These are phyloP conservation scores for Rhodomyrtus psidioides DNA, from an alignment of 441 rosid genomes.

Conservation along the genomic window DNA sequence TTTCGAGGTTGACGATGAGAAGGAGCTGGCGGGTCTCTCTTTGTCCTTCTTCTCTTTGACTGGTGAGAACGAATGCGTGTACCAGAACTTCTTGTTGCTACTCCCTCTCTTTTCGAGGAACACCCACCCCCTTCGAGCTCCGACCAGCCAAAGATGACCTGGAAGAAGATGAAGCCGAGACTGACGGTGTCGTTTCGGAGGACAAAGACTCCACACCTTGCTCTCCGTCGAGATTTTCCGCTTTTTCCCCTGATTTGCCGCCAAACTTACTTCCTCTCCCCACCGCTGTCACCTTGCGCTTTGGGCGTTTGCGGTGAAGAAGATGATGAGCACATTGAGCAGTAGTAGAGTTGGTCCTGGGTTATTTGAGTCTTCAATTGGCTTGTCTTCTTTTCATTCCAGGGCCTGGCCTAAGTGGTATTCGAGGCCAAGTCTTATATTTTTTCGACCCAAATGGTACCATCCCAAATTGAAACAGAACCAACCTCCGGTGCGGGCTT, in stretches of 20 bases:
- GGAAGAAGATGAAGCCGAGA: constrained; percentile 67
- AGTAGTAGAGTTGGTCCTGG: too few species aligned
- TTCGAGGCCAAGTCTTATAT: too few species aligned
- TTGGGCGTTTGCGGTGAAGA: too few species aligned
- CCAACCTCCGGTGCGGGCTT: too few species aligned
- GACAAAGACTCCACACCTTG: constrained; percentile 2
- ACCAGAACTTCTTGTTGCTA: constrained; percentile 87
- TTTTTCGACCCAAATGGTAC: too few species aligned
- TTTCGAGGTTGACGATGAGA: neutral
- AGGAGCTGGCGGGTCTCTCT: constrained; percentile 8
- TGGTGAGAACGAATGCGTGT: constrained; percentile 70
- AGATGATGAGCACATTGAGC: too few species aligned
- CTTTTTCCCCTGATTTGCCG: neutral
- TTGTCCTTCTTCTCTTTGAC: constrained; percentile 45
- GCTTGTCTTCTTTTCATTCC: too few species aligned
- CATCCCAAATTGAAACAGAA: too few species aligned
- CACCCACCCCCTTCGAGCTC: constrained; percentile 91
- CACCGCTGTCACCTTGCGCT: neutral
- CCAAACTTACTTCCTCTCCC: neutral
- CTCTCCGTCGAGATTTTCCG: constrained; percentile 9
- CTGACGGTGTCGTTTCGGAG: constrained; percentile 28
- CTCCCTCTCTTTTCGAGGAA: constrained; percentile 95
- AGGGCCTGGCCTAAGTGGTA: too few species aligned
- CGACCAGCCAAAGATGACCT: constrained; percentile 88
- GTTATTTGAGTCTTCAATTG: too few species aligned